Evolutionary conservation across 352 stramenopile genomes (phyloP), one percentile per base, ranked within the genome.

Genomic region (Phytopythium litorale): DNA sequence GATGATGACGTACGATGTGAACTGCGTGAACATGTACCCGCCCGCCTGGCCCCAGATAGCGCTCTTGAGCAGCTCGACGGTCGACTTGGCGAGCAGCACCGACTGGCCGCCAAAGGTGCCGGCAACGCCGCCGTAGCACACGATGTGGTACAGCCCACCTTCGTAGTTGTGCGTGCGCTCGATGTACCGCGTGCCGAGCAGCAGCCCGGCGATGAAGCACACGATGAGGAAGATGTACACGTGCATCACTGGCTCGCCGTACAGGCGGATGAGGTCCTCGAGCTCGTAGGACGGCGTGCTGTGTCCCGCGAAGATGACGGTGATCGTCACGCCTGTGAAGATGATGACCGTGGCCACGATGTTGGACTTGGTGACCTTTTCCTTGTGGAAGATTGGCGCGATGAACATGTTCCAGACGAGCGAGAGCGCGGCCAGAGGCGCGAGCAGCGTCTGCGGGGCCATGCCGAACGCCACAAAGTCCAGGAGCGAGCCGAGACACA

Each of bases 351-450:
- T 96, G 6, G 88, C 84, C 15, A 92, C 62, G 33, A 97, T 72
- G 63, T 96, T 95, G 45, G 88, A 69, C 12, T 71, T 64, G 12
- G 86, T 96, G 32, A 97, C 79, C 49, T 85, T 92, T 60, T 97
- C 90, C 55, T 93, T 89, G 76, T 96, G 88, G 65, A 98, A 94
- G 13, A 89, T 83, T 3, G 87, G 88, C 2, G 91, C 90, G 59
- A 97, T 93, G 43, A 97, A 84, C 72, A 97, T 92, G 68, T 97
- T 97, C 84, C 88, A 97, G 9, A 97, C 91, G 16, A 97, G 77
- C 49, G 85, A 95, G 21, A 97, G 71, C 25, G 91, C 88, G 6
- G 89, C 91, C 52, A 97, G 76, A 23, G 89, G 89, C 42, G 87
- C 89, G n/a, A 97, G 62, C 19, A 97, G 71, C 16, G 89, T 96